Base-by-base conservation (phyloP, 2,329 filamentous ascomycete genomes). In the Hyphodiscus sp. region DNA sequence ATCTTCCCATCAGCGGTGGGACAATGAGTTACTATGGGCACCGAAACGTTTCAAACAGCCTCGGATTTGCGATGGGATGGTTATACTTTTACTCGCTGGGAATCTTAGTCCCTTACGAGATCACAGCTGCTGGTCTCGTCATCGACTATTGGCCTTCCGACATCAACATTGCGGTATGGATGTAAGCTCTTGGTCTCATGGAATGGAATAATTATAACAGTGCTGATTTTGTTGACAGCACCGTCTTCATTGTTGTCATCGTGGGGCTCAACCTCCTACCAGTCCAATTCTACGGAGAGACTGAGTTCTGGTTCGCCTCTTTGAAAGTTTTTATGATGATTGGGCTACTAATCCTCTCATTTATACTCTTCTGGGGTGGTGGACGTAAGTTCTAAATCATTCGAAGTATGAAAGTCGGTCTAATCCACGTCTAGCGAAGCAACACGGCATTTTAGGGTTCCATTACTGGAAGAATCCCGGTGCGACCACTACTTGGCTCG, bases 221-320 rank as follows among this genome's bases (percentile, higher is more conserved):
- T 26, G 23, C 23, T 26, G 8, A 26, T 8, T 26, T 16, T 30
- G 16, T 71, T 7, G 74, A 68, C 63, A 71, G 74, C 45, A 69
- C 69, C 8, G 64, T 74, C 4, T 66, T 74, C 23, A 61, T 73
- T 20, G 59, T 70, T 11, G 62, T 72, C 13, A 70, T 73, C 55
- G 63, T 73, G 38, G 58, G 57, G 7, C 61, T 74, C 38, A 74
- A 74, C 48, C 63, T 69, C 16, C 63, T 72, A 6, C 77, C 77
- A 1, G 79, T 82, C 16, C 70, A 76, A 58, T 80, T 73, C 69
- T 83, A 81, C 58, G 80, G 80, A 41, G 79, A 82, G 64, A 74
- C 80, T 1, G 83, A 86, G 63, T 86, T 86, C 61, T 66, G 60
- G 61, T 69, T 70, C 45, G 63, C 66, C 5, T 63, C 62, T 3